These are phyloP conservation scores for Rhodotorula sp. DNA, from an alignment of 1,284 basidiomycete species.

Conservation along the genomic window DNA sequence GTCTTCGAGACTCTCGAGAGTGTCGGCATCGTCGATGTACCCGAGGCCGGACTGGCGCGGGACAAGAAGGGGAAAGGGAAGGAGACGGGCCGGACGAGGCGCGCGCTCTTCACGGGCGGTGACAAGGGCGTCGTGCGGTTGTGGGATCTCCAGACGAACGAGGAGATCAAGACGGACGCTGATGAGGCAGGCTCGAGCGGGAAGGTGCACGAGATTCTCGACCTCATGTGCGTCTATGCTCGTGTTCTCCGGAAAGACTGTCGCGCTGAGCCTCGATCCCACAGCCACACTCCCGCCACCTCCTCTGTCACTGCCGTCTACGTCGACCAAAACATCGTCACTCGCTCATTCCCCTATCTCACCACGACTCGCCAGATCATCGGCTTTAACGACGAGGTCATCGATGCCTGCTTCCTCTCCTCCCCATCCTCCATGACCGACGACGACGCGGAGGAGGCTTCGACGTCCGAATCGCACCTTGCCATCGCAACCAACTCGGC, in stretches of 20 bases:
- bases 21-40: conserved; percentile 65
- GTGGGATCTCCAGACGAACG: conserved; percentile 74
- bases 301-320: conserved; percentile 82
- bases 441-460: conserved; percentile 25
- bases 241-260: too few relatives aligned
- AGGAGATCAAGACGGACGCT: conserved; percentile 58
- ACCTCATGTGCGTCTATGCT: conserved; percentile 37
- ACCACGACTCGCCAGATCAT: conserved; percentile 79
- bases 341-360: conserved; percentile 69
- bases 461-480: conserved; percentile 65
- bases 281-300: conserved; percentile 66
- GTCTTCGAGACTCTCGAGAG: conserved; percentile 84
- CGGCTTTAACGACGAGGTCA: conserved; percentile 97
- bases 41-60: conserved; percentile 56
- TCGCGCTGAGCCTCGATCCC: neutral
- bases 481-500: conserved; percentile 96
- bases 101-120: conserved; percentile 76
- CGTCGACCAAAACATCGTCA: conserved; percentile 94
- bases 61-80: conserved; percentile 50
- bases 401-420: conserved; percentile 75
- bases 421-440: conserved; percentile 43
- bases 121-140: conserved; percentile 79
- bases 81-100: conserved; percentile 53
- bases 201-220: conserved; percentile 44
- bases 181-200: conserved; percentile 7